Evolutionary conservation across 192 early-diverging fungal genomes (phyloP), one percentile per base, ranked within the genome.

Genomic region (Dissophora globulifera): DNA sequence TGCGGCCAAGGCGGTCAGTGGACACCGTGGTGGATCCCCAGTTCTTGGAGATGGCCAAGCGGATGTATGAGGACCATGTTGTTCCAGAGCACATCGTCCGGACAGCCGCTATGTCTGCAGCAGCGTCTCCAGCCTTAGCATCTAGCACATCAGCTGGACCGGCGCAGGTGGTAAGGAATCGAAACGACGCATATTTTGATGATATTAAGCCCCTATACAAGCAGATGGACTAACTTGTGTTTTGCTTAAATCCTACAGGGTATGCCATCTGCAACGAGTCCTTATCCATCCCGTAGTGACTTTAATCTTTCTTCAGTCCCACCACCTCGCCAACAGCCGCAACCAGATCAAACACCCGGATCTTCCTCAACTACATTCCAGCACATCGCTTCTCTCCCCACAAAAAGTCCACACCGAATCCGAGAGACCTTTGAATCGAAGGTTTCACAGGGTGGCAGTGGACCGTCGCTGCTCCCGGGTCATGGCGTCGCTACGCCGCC

Each of bases 21-120:
- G 72, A 76, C 25, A 60, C 57, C 4, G 52, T 67, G 12, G 33
- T 76, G 32, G 72, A 76, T 29, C 42, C 22, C 8, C 50, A 62
- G 41, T 61, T 76, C 17, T n/a, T 76, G 17, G 72, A 66, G 33
- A 67, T 76, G 62, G 72, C 72, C 2, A 66, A 66, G 9, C 45
- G 20, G 38, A 67, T 76, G 62, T 76, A 76, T 25, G 51, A 62
- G 16, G 38, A 67, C 42, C 69, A 74, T 46, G 25, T 76, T 16
- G 63, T 67, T 7, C 63, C 64, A 1, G 51, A 45, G 4, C 63
- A 62, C 25, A 31, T 75, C 26, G 1, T 59, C 4, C 20, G 32
- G 29, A 56, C 20, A 13, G n/a, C n/a, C n/a, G n/a, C n/a, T 48
- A 16, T 16, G 13, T 40, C 22, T 20, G 29, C 31, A n/a, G n/a